Evolutionary conservation across 1,284 basidiomycete genomes (phyloP).

Genomic region (Amylostereum areolatum): DNA sequence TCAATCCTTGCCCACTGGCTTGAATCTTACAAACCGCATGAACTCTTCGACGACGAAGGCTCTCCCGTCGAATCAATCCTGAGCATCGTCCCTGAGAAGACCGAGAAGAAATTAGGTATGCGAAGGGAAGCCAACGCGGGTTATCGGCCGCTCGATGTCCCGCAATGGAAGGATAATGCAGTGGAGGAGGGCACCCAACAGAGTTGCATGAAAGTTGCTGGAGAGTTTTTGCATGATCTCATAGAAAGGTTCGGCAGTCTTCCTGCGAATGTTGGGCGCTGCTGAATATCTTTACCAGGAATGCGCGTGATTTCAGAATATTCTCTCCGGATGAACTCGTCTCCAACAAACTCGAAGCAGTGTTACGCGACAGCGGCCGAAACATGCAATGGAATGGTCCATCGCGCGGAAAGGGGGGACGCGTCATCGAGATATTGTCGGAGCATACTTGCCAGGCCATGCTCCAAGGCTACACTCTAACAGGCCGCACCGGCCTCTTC

Average conservation of each 20-base stretch:
- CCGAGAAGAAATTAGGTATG: conserved; percentile 57
- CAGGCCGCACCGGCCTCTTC: conserved; percentile 79
- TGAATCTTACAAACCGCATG: conserved; percentile 52
- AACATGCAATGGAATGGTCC: conserved; percentile 81
- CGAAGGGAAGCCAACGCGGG: conserved; percentile 61
- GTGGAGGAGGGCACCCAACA: conserved; percentile 51
- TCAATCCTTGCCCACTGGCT: conserved; percentile 65
- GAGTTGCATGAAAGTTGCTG: conserved; percentile 77
- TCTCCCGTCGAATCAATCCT: conserved; percentile 46
- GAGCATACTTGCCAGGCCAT: conserved; percentile 88
- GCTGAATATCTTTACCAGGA: conserved; percentile 31
- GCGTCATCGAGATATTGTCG: conserved; percentile 83
- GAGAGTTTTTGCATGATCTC: conserved; percentile 52
- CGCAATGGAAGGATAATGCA: conserved; percentile 58
- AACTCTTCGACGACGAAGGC: conserved; percentile 56
- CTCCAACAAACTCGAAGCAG: conserved; percentile 83
- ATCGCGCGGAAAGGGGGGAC: conserved; percentile 59
- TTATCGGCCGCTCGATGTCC: conserved; percentile 56
- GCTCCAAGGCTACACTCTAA: conserved; percentile 81
- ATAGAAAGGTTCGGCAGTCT: conserved; percentile 40
- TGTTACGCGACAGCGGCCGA: conserved; percentile 58
- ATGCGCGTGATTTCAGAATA: conserved; percentile 74
- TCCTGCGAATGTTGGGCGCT: conserved; percentile 1
- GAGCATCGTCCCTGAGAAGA: conserved; percentile 46
- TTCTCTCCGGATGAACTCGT: conserved; percentile 92